Base-by-base conservation (phyloP, 352 stramenopile species). In the Pythium myriotylum region DNA sequence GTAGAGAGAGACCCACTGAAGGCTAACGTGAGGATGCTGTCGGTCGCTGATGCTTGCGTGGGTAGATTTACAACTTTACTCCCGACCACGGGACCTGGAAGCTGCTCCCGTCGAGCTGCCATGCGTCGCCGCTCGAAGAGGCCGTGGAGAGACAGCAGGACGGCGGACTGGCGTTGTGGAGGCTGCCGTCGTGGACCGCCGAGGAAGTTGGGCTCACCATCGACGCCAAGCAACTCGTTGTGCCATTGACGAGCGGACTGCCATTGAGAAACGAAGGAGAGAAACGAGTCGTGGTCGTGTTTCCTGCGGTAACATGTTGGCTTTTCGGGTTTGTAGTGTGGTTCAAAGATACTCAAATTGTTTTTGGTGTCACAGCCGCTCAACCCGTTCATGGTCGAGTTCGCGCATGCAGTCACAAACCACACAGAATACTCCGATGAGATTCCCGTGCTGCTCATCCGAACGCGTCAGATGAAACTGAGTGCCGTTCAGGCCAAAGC, bases 21-120 rank as follows among this genome's bases (percentile, higher is more conserved):
- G n/a, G n/a, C n/a, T n/a, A n/a, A n/a, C n/a, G n/a, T n/a, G n/a
- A n/a, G n/a, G n/a, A n/a, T n/a, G n/a, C n/a, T n/a, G n/a, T n/a
- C n/a, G n/a, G n/a, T n/a, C n/a, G n/a, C n/a, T n/a, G 26, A 19
- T 26, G 26, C 10, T 35, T 35, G 5, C 5, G 29, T 10, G 5
- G 5, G 29, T 50, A 90, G 81, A 81, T 90, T 35, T 89, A 85
- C 63, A 77, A 91, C 66, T 91, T 88, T 41, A 91, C 73, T 0
- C 79, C 77, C 1, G 77, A 81, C 33, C 75, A 86, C 22, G 79
- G 77, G 9, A 23, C 63, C 0, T 88, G 81, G 79, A 86, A 77
- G 46, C 27, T 67, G 5, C 53, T 88, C 0, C 51, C 62, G 4
- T 70, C 64, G 43, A 39, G 49, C 1, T 63, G 66, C 9, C 48